phyloP scores from a whole-genome alignment of 2,329 filamentous ascomycete species.

The Dactylellina drechsleri region DNA sequence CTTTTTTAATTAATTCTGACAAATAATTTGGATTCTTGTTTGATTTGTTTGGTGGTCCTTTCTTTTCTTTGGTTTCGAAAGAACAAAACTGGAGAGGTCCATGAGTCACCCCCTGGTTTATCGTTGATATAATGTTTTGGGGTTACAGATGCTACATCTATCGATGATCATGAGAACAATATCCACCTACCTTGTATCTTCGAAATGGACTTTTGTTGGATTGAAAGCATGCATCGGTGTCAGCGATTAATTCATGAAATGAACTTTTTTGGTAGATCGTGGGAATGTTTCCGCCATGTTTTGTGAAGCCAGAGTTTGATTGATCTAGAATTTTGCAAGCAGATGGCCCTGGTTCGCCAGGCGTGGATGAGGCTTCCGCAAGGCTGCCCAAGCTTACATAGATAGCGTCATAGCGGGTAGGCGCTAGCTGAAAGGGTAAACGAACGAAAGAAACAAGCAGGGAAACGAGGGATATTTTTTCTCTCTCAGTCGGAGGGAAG shows the following conservation, averaged over 20 bases:
- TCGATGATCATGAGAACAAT: slow-evolving; percentile 42
- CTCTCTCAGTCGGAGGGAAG: no score
- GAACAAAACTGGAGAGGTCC: slow-evolving; percentile 7
- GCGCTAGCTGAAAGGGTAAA: slow-evolving; percentile 47
- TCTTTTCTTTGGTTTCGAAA: slow-evolving; percentile 19
- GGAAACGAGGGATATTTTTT: slow-evolving; percentile 29
- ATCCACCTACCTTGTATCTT: slow-evolving; percentile 6
- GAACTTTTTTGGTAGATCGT: no score
- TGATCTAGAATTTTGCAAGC: slow-evolving; percentile 23
- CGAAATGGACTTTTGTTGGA: no score
- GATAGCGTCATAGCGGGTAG: slow-evolving; percentile 51
- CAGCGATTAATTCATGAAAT: no score
- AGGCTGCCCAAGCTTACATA: slow-evolving; percentile 51
- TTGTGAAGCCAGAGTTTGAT: background rate
- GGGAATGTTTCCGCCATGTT: background rate
- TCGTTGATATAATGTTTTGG: background rate
- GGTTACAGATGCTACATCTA: slow-evolving; percentile 4
- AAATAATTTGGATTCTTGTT: slow-evolving; percentile 14
- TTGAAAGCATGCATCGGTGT: no score
- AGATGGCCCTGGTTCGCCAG: slow-evolving; percentile 6
- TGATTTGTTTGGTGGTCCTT: no score
- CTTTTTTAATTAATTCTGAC: slow-evolving; percentile 26
- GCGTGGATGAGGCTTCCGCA: slow-evolving; percentile 49
- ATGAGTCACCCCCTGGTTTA: slow-evolving; percentile 37
- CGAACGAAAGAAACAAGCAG: slow-evolving; percentile 20